Conservation (phyloP, 2,329 filamentous ascomycete genomes). For the Neopestalotiopsis sp. region DNA sequence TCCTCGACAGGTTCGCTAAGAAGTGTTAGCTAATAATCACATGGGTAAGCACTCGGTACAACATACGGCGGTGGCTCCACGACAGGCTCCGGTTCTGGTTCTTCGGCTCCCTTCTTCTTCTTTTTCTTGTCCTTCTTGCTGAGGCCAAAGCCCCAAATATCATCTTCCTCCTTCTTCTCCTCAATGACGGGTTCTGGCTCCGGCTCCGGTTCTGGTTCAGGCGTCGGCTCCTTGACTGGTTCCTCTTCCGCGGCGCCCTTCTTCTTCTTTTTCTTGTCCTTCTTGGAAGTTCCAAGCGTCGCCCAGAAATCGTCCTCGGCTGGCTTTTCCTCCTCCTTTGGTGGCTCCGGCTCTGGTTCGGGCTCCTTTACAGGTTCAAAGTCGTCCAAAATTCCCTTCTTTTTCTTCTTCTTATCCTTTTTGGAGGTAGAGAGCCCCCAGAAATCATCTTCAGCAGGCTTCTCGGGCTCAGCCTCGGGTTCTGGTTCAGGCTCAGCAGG, state of each 20-base stretch:
- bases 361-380: constrained; percentile 9
- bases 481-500: constrained; percentile 26
- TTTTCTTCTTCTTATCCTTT: constrained; percentile 22
- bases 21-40: not conserved
- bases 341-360: constrained; percentile 34
- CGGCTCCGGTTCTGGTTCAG: constrained; percentile 22
- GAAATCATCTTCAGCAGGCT: constrained; percentile 1
- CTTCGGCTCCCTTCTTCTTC: constrained; percentile 44
- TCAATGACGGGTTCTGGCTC: constrained; percentile 33
- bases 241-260: constrained; percentile 30
- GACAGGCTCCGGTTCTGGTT: constrained; percentile 25
- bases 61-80: constrained; percentile 1
- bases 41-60: not conserved
- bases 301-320: constrained; percentile 24
- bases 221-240: constrained; percentile 32
- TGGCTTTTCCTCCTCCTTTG: constrained; percentile 27
- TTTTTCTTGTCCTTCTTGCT: constrained; percentile 38
- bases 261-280: constrained; percentile 39
- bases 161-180: constrained; percentile 37
- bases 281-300: constrained; percentile 21
- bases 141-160: constrained; percentile 40
- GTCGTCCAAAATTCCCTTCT: constrained; percentile 11
- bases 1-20: constrained; percentile 11
- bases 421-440: constrained; percentile 11
- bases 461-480: constrained; percentile 28